Evolutionary conservation across 208 protist species (phyloP).

Genomic region (Wallacemonas sp.): DNA sequence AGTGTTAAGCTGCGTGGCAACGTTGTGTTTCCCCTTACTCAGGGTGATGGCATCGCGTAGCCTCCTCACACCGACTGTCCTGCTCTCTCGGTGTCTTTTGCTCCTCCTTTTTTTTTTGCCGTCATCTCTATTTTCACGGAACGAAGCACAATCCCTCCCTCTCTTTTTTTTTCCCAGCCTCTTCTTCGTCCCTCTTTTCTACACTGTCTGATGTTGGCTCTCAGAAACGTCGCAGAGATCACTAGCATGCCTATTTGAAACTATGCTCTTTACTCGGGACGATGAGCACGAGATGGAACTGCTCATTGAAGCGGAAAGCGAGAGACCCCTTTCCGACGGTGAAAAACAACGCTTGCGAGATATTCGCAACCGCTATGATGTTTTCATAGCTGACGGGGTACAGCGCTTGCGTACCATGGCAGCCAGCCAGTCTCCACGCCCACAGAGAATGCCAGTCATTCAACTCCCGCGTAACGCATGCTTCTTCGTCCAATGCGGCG

Average conservation of each 20-base stretch:
- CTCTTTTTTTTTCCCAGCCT: no score
- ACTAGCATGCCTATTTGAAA: not conserved
- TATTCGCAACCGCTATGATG: conserved; percentile 31
- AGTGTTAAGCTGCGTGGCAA: no score
- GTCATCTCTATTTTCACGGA: no score
- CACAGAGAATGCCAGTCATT: not conserved
- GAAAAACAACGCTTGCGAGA: conserved; percentile 20
- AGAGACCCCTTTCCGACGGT: conserved; percentile 20
- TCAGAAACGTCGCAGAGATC: not conserved
- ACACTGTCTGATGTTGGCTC: no score
- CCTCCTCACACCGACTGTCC: not conserved
- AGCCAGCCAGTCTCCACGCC: not conserved
- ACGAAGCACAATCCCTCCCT: no score
- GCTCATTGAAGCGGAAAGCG: conserved; percentile 12
- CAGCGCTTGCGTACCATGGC: conserved; percentile 28
- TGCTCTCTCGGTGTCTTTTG: not conserved
- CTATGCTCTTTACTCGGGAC: conserved; percentile 30
- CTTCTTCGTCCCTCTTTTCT: no score
- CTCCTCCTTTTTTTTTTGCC: not conserved
- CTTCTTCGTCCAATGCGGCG: not conserved
- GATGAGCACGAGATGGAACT: conserved; percentile 39
- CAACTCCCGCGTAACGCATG: not conserved
- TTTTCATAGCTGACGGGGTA: conserved; percentile 38
- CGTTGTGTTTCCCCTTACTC: not conserved
- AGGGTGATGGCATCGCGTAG: conserved; percentile 2